phyloP scores from a whole-genome alignment of 768 basidiomycete genomes.

The Fomitopsis serialis region DNA sequence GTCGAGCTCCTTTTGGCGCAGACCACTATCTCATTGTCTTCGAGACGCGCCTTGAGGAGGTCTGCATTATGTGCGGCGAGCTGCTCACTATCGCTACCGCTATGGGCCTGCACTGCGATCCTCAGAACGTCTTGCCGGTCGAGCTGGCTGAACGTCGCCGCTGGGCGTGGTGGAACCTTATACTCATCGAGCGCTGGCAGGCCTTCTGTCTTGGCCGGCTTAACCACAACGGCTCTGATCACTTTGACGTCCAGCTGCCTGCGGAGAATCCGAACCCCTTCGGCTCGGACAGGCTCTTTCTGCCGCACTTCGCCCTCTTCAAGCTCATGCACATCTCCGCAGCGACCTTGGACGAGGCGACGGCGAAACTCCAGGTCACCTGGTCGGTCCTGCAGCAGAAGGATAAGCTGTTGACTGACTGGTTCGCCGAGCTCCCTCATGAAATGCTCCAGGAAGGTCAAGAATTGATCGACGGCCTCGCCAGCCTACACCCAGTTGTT shows the following conservation, averaged over 20 bases:
- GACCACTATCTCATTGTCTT: constrained; percentile 68
- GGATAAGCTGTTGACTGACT: constrained; percentile 64
- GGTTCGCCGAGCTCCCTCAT: constrained; percentile 71
- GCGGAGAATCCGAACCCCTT: constrained; percentile 61
- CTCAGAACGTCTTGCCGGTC: constrained; percentile 69
- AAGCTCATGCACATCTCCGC: constrained; percentile 74
- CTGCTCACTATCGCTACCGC: constrained; percentile 71
- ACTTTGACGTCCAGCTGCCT: constrained; percentile 79
- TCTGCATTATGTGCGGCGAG: constrained; percentile 73
- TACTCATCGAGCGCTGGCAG: constrained; percentile 82
- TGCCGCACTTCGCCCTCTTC: constrained; percentile 71
- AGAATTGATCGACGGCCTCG: constrained; percentile 65
- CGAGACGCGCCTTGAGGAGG: constrained; percentile 75
- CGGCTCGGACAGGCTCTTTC: constrained; percentile 51
- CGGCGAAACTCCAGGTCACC: constrained; percentile 67
- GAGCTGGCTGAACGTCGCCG: constrained; percentile 71
- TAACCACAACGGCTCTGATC: constrained; percentile 67
- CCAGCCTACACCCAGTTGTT: constrained; percentile 50
- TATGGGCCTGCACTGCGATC: constrained; percentile 84
- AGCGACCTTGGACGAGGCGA: constrained; percentile 81
- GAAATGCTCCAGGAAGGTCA: constrained; percentile 78
- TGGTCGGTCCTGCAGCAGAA: constrained; percentile 70
- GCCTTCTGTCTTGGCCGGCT: constrained; percentile 85
- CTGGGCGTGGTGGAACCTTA: constrained; percentile 91
- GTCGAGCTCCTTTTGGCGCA: constrained; percentile 70